A percentile compares a stretch with the other conserved stretches of the same genome.
phyloP scores from a whole-genome alignment of 345 rosid species.

The Aurinia saxatilis region DNA sequence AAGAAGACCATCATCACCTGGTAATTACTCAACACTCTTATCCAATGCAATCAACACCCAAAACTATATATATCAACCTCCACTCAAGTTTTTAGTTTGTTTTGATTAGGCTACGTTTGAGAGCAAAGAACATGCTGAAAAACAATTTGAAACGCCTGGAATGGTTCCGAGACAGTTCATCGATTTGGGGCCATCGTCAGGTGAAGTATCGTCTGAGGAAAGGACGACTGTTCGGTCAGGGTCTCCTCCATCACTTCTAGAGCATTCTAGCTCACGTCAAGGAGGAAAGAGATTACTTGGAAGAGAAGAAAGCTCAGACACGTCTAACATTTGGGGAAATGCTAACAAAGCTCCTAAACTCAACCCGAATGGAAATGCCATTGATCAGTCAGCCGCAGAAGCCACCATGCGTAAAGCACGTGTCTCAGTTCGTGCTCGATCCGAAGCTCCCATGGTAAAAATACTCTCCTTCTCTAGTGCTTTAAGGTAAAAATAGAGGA shows the following conservation, averaged over 20 bases:
- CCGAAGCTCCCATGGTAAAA: constrained; percentile 46
- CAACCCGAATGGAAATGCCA: not conserved
- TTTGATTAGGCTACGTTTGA: constrained; percentile 14
- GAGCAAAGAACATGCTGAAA: constrained; percentile 8
- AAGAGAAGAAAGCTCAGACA: constrained; percentile 61
- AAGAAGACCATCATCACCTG: constrained; percentile 25
- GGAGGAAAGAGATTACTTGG: constrained; percentile 34
- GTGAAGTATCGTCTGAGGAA: constrained; percentile 68
- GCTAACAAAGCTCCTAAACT: constrained; percentile 50
- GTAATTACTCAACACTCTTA: constrained; percentile 1
- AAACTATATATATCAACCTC: not conserved
- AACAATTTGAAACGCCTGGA: constrained; percentile 6
- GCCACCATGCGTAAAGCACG: constrained; percentile 99
- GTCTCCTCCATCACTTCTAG: constrained; percentile 30
- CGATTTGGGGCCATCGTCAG: constrained; percentile 48
- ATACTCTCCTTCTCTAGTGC: not conserved
- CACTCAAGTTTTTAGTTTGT: not conserved
- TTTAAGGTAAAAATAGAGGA: not conserved
- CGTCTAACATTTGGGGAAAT: constrained; percentile 51
- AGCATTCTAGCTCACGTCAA: constrained; percentile 15
- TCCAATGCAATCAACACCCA: not conserved
- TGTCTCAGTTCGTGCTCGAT: constrained; percentile 95
- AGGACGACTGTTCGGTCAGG: constrained; percentile 43
- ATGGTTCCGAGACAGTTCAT: constrained; percentile 60
- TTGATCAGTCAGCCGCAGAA: constrained; percentile 57